Evolutionary conservation across 768 basidiomycete genomes (phyloP).

Genomic region (Termitomyces sp.): DNA sequence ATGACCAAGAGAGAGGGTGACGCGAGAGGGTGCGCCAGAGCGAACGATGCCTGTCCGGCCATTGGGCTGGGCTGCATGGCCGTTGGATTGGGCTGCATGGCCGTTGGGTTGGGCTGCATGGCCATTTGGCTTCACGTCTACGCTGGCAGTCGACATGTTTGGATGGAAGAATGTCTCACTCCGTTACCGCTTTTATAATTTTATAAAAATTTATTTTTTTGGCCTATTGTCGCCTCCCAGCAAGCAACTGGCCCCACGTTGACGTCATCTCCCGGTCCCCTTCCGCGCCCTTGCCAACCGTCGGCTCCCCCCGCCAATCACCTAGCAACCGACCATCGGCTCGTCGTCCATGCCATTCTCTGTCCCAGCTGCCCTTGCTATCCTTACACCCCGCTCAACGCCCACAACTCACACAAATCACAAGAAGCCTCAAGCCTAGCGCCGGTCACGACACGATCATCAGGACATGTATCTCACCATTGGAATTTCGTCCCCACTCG

Average conservation of each 20-base stretch:
- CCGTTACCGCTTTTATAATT: background rate
- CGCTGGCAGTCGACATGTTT: conserved; percentile 8
- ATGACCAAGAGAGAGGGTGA: conserved; percentile 70
- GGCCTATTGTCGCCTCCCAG: background rate
- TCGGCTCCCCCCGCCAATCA: no score
- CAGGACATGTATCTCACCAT: background rate
- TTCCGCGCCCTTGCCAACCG: background rate
- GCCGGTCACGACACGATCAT: background rate
- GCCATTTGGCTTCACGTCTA: background rate
- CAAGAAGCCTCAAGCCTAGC: background rate
- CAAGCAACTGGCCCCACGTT: background rate
- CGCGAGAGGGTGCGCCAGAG: conserved; percentile 44
- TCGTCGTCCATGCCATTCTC: no score
- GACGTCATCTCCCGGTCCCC: conserved; percentile 4
- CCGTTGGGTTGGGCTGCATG: background rate
- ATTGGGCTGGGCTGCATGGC: background rate
- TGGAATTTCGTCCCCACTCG: background rate
- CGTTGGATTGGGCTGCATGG: no score
- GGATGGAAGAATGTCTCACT: conserved; percentile 1
- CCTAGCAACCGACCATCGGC: background rate
- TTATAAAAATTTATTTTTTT: background rate
- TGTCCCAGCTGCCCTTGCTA: background rate
- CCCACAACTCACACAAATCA: background rate
- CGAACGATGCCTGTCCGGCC: conserved; percentile 2
- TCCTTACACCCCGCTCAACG: background rate